These are phyloP conservation scores for Wickerhamia fluorescens DNA, from an alignment of 805 yeast species.

Conservation along the genomic window DNA sequence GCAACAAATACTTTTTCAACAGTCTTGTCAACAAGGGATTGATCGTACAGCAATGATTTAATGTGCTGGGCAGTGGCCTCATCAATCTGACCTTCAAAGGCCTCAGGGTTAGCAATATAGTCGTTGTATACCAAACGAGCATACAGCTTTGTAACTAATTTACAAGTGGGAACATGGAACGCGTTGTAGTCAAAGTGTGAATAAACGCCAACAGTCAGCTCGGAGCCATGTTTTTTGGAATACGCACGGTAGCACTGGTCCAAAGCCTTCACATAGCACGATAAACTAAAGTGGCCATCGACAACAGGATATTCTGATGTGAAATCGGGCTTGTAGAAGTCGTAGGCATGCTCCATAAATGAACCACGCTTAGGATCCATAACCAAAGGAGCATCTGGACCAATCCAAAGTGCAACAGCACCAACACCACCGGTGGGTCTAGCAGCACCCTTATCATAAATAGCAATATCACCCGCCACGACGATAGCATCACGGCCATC, in stretches of 20 bases:
- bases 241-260: constrained; percentile 81
- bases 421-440: constrained; percentile 99
- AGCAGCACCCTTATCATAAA: constrained; percentile 94
- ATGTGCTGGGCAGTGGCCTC: constrained; percentile 47
- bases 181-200: constrained; percentile 84
- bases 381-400: constrained; percentile 96
- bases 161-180: constrained; percentile 98
- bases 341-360: constrained; percentile 94
- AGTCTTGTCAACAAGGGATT: constrained; percentile 68
- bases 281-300: constrained; percentile 91
- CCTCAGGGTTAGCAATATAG: constrained; percentile 61
- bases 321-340: constrained; percentile 97
- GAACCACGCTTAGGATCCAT: constrained; percentile 87
- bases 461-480: constrained; percentile 96
- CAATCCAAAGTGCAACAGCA: constrained; percentile 86
- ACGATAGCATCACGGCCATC: constrained; percentile 98
- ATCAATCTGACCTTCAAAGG: constrained; percentile 38
- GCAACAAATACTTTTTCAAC: constrained; percentile 82
- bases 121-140: constrained; percentile 91
- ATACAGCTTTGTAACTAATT: constrained; percentile 84
- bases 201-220: constrained; percentile 49
- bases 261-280: constrained; percentile 90
- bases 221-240: constrained; percentile 58
- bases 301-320: constrained; percentile 94
- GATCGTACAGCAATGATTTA: constrained; percentile 59